These are phyloP conservation scores for Tuber borchii DNA, from an alignment of 495 filamentous ascomycete species.

Conservation along the genomic window DNA sequence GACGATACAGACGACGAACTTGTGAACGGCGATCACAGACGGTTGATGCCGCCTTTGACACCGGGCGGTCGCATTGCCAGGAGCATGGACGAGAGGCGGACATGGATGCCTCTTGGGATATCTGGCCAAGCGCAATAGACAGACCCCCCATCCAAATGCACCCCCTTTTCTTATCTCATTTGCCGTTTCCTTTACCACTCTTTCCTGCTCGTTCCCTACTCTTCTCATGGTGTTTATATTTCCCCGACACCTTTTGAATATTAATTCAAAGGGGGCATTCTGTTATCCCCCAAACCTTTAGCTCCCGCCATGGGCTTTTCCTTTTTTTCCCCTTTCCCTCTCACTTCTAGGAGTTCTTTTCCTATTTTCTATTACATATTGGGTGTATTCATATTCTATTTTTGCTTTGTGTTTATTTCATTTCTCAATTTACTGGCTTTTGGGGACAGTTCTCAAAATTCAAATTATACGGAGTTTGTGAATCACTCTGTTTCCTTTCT, in stretches of 20 bases:
- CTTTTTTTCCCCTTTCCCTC: neutral
- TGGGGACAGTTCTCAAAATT: neutral
- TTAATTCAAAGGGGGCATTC: neutral
- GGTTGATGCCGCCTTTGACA: conserved; percentile 63
- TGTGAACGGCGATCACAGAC: conserved; percentile 46
- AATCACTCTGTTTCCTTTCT: conserved; percentile 5
- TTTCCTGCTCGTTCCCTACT: neutral
- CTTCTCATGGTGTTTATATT: neutral
- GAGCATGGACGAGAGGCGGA: conserved; percentile 55
- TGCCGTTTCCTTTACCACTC: neutral
- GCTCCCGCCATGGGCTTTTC: neutral
- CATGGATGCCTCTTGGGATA: conserved; percentile 43
- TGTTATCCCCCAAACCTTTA: neutral
- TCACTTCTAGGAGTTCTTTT: neutral
- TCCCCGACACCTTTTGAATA: neutral
- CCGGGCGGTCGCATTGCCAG: conserved; percentile 62
- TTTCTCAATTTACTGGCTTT: neutral
- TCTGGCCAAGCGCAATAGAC: neutral
- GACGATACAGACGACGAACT: conserved; percentile 46
- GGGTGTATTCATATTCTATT: neutral
- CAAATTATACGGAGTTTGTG: neutral
- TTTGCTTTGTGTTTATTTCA: neutral
- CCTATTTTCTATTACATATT: neutral
- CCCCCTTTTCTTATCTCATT: neutral
- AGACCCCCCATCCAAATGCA: neutral